Base-by-base conservation (phyloP, 352 stramenopile genomes). In the Globisporangium recalcitrans region DNA sequence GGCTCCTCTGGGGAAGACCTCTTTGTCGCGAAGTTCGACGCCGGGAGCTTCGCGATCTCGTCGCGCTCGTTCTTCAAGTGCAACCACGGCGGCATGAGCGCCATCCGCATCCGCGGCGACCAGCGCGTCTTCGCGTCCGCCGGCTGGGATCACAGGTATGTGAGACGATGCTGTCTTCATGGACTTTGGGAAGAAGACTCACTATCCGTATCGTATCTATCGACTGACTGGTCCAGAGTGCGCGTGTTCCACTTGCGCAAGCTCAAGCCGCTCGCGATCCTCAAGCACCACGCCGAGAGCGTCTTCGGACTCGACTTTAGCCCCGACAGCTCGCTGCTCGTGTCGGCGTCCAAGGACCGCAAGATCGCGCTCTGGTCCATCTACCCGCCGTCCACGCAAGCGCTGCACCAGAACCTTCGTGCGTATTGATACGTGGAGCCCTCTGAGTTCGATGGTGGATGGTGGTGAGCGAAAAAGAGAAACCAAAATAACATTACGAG, bases 351-450 rank as follows among this genome's bases (percentile, higher is more conserved):
- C 56, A 94, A 94, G 58, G 85, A 94, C 65, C 72, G 78, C 62
- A 89, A 87, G 58, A 75, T 93, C 52, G 81, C 81, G 27, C 68
- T 93, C 10, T 93, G 85, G 85, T 87, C 77, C n/a, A 67, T 94
- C 46, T 94, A 85, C 55, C 71, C 78, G 24, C 80, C 82, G 4
- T 67, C 66, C 31, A 9, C 64, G 19, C 46, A 62, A 9, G 63
- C 64, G 29, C 70, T 60, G 34, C 64, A 61, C 31, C 65, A 60
- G 31, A 60, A 60, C 14, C 64, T 82, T 31, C 59, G 74, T 29
- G 64, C 69, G 22, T 80, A 80, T 63, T 82, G 56, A 63, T 26
- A 6, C 36, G 14, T 44, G 9, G 36, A 44, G 36, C 19, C 14
- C 2, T 16, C 13, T 42, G 13, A 42, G n/a, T 19, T 4, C 13